Conservation (phyloP, 352 stramenopile species). For the Globisporangium emineosum region DNA sequence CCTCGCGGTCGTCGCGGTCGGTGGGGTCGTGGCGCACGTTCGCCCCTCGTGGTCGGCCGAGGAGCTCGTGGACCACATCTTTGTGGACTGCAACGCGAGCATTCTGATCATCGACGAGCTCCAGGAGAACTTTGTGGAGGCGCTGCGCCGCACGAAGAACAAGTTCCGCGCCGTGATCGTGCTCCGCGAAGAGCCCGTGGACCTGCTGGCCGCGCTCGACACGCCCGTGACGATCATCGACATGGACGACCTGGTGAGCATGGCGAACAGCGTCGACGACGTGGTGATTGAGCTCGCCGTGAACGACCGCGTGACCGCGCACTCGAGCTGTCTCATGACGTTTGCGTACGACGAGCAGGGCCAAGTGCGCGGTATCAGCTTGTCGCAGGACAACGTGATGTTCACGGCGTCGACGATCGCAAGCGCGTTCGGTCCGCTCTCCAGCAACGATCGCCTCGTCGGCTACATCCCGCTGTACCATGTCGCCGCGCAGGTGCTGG, state of each 20-base stretch:
- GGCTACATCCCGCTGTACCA: conserved; percentile 72
- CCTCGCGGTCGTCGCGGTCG: conserved; percentile 49
- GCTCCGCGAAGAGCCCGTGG: conserved; percentile 30
- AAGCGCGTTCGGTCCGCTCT: conserved; percentile 50
- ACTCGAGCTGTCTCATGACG: conserved; percentile 47
- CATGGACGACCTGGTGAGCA: conserved; percentile 35
- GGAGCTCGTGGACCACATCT: conserved; percentile 54
- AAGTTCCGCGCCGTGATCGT: conserved; percentile 46
- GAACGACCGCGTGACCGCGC: conserved; percentile 28
- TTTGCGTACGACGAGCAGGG: conserved; percentile 66
- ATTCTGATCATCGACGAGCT: conserved; percentile 62
- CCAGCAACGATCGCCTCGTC: conserved; percentile 46
- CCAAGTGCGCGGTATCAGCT: conserved; percentile 38
- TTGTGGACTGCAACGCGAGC: conserved; percentile 45
- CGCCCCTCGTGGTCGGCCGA: conserved; percentile 43
- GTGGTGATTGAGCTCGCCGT: conserved; percentile 28
- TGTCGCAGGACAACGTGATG: conserved; percentile 85
- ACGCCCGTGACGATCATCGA: conserved; percentile 44
- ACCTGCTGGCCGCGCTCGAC: conserved; percentile 23
- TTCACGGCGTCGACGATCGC: conserved; percentile 73
- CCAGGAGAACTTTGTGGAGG: conserved; percentile 42
- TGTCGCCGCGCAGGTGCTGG: conserved; percentile 63
- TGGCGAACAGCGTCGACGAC: conserved; percentile 27
- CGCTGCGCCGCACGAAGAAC: conserved; percentile 22
- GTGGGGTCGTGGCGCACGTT: conserved; percentile 59